Evolutionary conservation across 495 filamentous ascomycete genomes (phyloP).

Genomic region (Articulospora tetracladia): DNA sequence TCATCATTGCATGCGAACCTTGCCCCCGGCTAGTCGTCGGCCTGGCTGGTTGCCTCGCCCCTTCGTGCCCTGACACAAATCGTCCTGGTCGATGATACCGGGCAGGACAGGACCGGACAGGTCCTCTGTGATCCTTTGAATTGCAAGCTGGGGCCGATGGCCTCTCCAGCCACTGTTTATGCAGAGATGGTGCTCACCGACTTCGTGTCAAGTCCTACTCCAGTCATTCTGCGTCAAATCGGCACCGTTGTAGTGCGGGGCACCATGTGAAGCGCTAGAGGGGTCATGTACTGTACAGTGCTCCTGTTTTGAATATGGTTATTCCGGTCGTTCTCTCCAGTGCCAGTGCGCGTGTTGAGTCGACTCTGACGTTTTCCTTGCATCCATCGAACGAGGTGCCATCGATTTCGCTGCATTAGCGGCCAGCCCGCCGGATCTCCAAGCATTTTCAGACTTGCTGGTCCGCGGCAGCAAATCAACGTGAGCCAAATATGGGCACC

Average conservation of each 20-base stretch:
- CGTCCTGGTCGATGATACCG: conserved; percentile 15
- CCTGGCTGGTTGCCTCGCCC: conserved; percentile 43
- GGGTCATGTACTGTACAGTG: conserved; percentile 16
- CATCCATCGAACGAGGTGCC: conserved; percentile 27
- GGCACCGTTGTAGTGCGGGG: conserved; percentile 27
- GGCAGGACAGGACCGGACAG: neutral
- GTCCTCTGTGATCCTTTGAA: neutral
- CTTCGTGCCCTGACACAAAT: conserved; percentile 17
- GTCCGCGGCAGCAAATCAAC: neutral
- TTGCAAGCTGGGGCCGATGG: conserved; percentile 5
- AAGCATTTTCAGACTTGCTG: conserved; percentile 5
- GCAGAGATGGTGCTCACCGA: conserved; percentile 49
- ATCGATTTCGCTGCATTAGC: conserved; percentile 49
- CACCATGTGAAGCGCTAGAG: conserved; percentile 16
- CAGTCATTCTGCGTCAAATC: conserved; percentile 37
- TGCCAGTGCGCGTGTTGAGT: conserved; percentile 7
- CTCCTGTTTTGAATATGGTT: conserved; percentile 3
- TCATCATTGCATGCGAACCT: conserved; percentile 75
- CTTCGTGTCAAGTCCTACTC: conserved; percentile 51
- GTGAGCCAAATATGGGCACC: neutral
- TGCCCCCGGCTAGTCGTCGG: conserved; percentile 48
- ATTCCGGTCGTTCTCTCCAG: conserved; percentile 15
- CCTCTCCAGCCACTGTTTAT: conserved; percentile 38
- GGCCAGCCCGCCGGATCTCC: conserved; percentile 44
- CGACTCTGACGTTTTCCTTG: conserved; percentile 25